A percentile compares a stretch with the other conserved stretches of the same genome.
Conservation (phyloP, 1,139 yeast species). For the Debaryomyces subglobosus region DNA sequence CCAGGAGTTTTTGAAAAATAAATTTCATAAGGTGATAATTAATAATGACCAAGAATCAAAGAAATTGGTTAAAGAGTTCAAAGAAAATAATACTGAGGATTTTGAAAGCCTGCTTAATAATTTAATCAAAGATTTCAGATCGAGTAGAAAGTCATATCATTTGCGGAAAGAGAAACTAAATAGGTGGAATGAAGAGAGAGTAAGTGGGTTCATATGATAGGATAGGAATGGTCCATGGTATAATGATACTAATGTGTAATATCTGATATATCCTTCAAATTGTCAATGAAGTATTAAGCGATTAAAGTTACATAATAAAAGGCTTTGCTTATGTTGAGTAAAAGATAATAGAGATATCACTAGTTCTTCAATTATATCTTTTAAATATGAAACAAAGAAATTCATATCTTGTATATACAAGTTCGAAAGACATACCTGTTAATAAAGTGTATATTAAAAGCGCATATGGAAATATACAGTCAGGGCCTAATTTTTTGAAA, state of each 20-base stretch:
- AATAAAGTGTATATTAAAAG: background rate
- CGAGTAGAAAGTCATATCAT: constrained; percentile 53
- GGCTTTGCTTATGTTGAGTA: no score
- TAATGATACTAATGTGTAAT: no score
- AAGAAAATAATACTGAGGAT: constrained; percentile 6
- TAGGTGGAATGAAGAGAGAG: constrained; percentile 69
- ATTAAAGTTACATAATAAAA: no score
- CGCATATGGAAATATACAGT: background rate
- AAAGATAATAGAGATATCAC: no score
- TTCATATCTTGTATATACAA: no score
- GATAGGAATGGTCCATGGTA: background rate
- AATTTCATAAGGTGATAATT: constrained; percentile 31
- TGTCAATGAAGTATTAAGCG: no score
- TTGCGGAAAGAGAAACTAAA: constrained; percentile 58
- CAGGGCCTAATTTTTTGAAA: background rate
- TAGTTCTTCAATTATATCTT: background rate
- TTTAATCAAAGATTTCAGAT: constrained; percentile 48
- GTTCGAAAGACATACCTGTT: background rate
- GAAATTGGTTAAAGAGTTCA: constrained; percentile 18
- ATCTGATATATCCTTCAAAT: no score
- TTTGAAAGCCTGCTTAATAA: constrained; percentile 23
- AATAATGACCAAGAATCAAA: constrained; percentile 28
- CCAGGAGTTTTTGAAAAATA: constrained; percentile 32
- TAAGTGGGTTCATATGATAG: constrained; percentile 48
- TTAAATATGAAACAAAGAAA: background rate